These are phyloP conservation scores for Gossypium raimondii DNA, from an alignment of 345 rosid genomes.

Conservation along the genomic window DNA sequence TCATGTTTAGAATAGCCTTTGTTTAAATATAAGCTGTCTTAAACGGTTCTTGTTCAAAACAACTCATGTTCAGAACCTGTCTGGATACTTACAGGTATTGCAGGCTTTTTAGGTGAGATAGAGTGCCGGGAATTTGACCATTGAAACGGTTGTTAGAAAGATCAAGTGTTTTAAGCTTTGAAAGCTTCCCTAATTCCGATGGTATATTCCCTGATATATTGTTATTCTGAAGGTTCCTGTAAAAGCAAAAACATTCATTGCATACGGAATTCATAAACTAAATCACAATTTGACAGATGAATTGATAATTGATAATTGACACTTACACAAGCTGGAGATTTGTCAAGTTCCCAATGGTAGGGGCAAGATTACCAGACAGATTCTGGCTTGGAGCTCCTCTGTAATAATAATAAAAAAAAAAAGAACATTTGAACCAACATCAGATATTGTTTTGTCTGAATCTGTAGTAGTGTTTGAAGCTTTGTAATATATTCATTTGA, in stretches of 20 bases:
- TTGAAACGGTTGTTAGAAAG: slow-evolving; percentile 66
- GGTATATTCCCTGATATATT: slow-evolving; percentile 76
- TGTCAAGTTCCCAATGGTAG: slow-evolving; percentile 74
- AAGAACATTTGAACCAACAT: slow-evolving; percentile 14
- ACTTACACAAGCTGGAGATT: slow-evolving; percentile 80
- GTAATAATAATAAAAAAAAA: slow-evolving; percentile 16
- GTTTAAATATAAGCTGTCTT: neutral
- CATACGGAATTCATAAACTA: slow-evolving; percentile 9
- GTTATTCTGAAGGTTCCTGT: slow-evolving; percentile 76
- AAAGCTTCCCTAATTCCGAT: slow-evolving; percentile 62
- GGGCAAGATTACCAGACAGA: slow-evolving; percentile 68
- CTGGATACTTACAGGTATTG: slow-evolving; percentile 62
- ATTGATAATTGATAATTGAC: slow-evolving; percentile 1
- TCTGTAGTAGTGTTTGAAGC: neutral
- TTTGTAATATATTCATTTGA: neutral
- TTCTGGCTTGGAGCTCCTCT: slow-evolving; percentile 84
- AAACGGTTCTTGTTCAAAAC: neutral
- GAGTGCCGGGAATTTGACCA: slow-evolving; percentile 59
- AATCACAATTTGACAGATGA: neutral
- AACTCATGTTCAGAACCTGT: neutral
- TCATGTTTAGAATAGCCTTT: neutral
- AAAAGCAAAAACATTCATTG: neutral
- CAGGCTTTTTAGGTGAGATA: slow-evolving; percentile 53
- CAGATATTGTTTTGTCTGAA: neutral
- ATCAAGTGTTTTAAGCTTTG: slow-evolving; percentile 76